Conservation (phyloP, 495 filamentous ascomycete genomes). For the Penicillium arizonense region DNA sequence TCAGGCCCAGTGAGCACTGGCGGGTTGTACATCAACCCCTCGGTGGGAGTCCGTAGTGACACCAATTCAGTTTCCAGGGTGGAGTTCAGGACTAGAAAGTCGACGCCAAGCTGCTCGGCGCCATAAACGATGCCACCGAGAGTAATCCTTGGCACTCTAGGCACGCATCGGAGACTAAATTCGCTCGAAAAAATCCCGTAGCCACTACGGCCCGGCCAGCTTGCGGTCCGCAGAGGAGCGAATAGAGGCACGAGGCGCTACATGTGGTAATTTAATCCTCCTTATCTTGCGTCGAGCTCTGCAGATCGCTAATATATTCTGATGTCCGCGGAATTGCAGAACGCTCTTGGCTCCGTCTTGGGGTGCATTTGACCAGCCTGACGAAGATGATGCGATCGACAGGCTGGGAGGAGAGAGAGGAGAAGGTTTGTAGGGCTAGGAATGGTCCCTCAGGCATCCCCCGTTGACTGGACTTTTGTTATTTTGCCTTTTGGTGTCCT, state of each 20-base stretch:
- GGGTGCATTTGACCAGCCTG: neutral
- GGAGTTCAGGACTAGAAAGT: slow-evolving; percentile 5
- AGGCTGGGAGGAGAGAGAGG: neutral
- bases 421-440: neutral
- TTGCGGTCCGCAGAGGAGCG: neutral
- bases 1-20: neutral
- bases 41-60: slow-evolving; percentile 1
- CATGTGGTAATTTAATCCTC: slow-evolving; percentile 1
- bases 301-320: neutral
- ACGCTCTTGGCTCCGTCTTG: slow-evolving; percentile 3
- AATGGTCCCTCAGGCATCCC: neutral
- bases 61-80: neutral
- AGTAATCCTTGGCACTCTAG: slow-evolving; percentile 17
- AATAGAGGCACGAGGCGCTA: neutral
- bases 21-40: slow-evolving; percentile 4
- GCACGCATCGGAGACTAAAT: slow-evolving; percentile 9
- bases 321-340: neutral
- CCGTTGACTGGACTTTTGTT: neutral
- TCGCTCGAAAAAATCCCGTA: neutral
- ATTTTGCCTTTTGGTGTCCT: neutral
- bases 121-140: slow-evolving; percentile 16
- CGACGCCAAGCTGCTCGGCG: slow-evolving; percentile 21
- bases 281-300: neutral
- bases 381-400: neutral
- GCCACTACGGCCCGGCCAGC: neutral